Base-by-base conservation (phyloP, 306 rosid genomes). In the Dryas drummondii region DNA sequence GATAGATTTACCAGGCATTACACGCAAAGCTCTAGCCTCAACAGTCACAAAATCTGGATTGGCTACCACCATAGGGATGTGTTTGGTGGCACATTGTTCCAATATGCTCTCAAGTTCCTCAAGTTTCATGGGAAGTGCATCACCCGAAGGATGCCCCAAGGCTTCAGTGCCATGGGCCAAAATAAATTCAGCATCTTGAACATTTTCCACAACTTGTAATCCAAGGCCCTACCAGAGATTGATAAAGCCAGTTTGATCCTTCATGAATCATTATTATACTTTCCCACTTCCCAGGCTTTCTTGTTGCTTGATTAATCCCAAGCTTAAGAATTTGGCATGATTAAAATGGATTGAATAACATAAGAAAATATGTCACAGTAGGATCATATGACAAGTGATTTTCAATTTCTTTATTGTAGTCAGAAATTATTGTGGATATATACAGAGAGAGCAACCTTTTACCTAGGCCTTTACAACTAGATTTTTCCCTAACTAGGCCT, bases 81-180 rank as follows among this genome's bases (percentile, higher is more conserved):
- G 82, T 83, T 88, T 91, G 59, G 91, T 87, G 64, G 88, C 97
- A 65, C 98, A 90, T 47, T 44, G 88, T 85, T 91, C 96, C 84
- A 91, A 86, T 73, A 90, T 84, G 64, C 50, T 80, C 80, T 91
- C 93, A 66, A 94, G 87, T 74, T 85, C 97, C 87, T 88, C 91
- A 56, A 94, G 91, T 47, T 83, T 81, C 96, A 62, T 84, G 48
- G 97, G 78, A 68, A 79, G 68, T 27, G 88, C 78, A 83, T 74
- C 83, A 69, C 97, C 97, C 62, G 87, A 83, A 56, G 93, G 83
- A 62, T 55, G 72, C 62, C 98, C 98, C 85, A 94, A 75, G 76
- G 98, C 98, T 86, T 94, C 98, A 14, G 91, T 86, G 52, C 98
- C 98, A 81, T 94, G 98, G 63, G 86, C 97, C 93, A 94, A 87